phyloP scores from a whole-genome alignment of 202 grass and related monocot genomes.

The Saccharum hybrid region DNA sequence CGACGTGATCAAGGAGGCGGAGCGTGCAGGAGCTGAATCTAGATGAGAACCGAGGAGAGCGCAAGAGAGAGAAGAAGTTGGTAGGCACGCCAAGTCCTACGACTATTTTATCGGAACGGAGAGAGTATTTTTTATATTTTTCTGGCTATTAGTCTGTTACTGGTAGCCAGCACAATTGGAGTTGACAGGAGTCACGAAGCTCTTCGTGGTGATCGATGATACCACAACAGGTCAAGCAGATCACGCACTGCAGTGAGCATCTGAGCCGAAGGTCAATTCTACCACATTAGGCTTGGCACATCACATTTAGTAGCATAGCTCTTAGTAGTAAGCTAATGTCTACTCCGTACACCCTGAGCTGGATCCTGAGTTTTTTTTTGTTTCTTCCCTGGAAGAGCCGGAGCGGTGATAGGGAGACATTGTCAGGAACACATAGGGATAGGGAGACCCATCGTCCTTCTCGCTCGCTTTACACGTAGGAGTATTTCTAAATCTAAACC shows the following conservation, averaged over 20 bases:
- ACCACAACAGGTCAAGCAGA: constrained; percentile 39
- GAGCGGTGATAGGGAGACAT: background rate
- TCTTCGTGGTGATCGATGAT: constrained; percentile 32
- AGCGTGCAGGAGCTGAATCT: too few species aligned
- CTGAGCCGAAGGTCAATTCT: background rate
- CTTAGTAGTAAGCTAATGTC: background rate
- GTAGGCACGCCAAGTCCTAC: too few species aligned
- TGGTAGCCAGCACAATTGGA: background rate
- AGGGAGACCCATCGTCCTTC: background rate
- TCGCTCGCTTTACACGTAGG: too few species aligned
- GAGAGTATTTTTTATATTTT: too few species aligned
- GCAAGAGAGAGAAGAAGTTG: too few species aligned
- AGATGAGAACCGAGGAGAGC: too few species aligned
- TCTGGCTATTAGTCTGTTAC: background rate
- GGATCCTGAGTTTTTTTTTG: constrained; percentile 5
- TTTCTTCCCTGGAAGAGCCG: background rate
- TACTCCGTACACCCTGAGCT: background rate
- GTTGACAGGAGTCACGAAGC: constrained; percentile 6
- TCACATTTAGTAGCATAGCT: background rate
- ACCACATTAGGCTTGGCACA: background rate
- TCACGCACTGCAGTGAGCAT: background rate
- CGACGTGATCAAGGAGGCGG: too few species aligned
- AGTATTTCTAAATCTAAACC: too few species aligned
- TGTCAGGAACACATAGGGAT: too few species aligned
- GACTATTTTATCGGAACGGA: too few species aligned